Conservation (phyloP, 192 early-diverging fungal species). For the Chytriomyces sp. region DNA sequence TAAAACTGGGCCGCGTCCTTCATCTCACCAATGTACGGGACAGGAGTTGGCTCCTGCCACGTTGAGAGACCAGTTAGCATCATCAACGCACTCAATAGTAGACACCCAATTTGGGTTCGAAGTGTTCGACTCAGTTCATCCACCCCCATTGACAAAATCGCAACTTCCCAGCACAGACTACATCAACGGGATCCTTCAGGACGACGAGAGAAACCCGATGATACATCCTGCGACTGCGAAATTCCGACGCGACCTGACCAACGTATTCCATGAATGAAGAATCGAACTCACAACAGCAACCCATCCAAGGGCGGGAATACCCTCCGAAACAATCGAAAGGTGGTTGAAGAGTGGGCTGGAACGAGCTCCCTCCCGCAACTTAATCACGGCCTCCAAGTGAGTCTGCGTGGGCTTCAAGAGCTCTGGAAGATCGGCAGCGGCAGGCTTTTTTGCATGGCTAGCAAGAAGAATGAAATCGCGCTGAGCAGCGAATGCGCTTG, state of each 20-base stretch:
- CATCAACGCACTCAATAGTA: too few species aligned
- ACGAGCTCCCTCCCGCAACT: conserved; percentile 67
- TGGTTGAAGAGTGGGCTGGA: conserved; percentile 75
- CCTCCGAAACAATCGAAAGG: conserved; percentile 83
- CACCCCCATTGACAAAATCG: neutral
- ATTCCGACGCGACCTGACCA: too few species aligned
- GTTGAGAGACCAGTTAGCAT: neutral
- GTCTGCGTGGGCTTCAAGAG: conserved; percentile 72
- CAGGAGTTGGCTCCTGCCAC: conserved; percentile 79
- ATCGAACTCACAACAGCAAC: conserved; percentile 74
- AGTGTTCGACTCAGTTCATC: conserved; percentile 21
- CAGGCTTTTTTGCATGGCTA: conserved; percentile 74
- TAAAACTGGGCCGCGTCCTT: conserved; percentile 93
- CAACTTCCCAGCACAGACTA: too few species aligned
- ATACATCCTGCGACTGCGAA: too few species aligned
- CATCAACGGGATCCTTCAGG: too few species aligned
- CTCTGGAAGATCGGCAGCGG: conserved; percentile 56
- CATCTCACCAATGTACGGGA: conserved; percentile 84
- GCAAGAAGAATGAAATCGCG: conserved; percentile 77
- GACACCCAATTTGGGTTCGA: neutral
- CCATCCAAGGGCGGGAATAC: conserved; percentile 91
- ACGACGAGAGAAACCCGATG: too few species aligned
- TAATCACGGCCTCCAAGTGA: conserved; percentile 65
- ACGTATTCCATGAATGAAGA: too few species aligned
- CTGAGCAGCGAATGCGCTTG: conserved; percentile 68